These are phyloP conservation scores for Blumeria graminis DNA, from an alignment of 2,329 filamentous ascomycete species.

Conservation along the genomic window DNA sequence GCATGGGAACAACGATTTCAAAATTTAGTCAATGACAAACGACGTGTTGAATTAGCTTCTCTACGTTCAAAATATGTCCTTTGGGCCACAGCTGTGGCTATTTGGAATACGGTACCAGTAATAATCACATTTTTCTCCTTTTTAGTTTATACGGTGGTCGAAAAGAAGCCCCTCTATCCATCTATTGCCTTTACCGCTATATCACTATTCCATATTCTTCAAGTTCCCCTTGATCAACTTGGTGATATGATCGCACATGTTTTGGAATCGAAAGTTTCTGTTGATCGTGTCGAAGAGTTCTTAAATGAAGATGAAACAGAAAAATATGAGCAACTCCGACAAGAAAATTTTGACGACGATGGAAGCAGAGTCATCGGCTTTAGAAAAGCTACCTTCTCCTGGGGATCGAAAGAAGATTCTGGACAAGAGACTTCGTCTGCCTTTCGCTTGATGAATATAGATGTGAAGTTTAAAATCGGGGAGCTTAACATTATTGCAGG, in stretches of 20 bases:
- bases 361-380: conserved; percentile 63
- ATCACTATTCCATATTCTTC: conserved; percentile 81
- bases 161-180: conserved; percentile 70
- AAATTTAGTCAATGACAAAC: conserved; percentile 70
- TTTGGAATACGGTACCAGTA: conserved; percentile 91
- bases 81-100: conserved; percentile 75
- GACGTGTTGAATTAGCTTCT: conserved; percentile 50
- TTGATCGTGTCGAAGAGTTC: conserved; percentile 91
- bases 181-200: conserved; percentile 91
- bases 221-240: conserved; percentile 81
- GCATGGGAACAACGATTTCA: conserved; percentile 91
- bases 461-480: conserved; percentile 63
- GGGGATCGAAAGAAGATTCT: conserved; percentile 48
- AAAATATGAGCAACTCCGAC: conserved; percentile 67
- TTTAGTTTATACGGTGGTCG: conserved; percentile 71
- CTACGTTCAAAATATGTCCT: conserved; percentile 66
- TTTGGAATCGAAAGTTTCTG: conserved; percentile 87
- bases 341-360: conserved; percentile 41
- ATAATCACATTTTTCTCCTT: conserved; percentile 95
- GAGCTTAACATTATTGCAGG: conserved; percentile 83
- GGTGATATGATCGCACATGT: conserved; percentile 98
- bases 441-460: conserved; percentile 62
- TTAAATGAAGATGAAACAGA: conserved; percentile 83
- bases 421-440: conserved; percentile 40
- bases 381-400: conserved; percentile 62